A percentile compares a stretch with the other conserved stretches of the same genome.
phyloP scores from a whole-genome alignment of 2,329 filamentous ascomycete genomes.

The Cladophialophora immunda region DNA sequence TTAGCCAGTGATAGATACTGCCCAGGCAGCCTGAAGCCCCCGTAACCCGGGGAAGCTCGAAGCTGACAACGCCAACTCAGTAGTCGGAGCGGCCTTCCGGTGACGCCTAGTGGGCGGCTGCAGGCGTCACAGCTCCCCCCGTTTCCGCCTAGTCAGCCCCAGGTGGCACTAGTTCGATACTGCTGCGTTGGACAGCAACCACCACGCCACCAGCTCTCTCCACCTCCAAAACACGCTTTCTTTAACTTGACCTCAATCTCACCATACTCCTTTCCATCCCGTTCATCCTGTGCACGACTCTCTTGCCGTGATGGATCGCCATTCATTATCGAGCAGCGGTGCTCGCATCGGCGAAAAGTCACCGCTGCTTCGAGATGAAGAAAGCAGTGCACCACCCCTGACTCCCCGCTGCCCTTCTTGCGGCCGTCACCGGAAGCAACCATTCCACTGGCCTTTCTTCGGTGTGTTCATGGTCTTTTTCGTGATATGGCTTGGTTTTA shows the following conservation, averaged over 20 bases:
- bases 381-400: neutral
- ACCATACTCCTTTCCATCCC: neutral
- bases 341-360: neutral
- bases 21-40: neutral
- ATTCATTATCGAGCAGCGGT: neutral
- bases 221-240: neutral
- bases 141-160: neutral
- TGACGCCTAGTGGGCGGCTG: neutral
- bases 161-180: neutral
- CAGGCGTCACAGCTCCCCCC: neutral
- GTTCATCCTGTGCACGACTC: neutral
- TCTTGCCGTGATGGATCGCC: neutral
- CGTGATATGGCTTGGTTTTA: neutral
- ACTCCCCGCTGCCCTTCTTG: neutral
- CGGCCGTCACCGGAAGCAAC: neutral
- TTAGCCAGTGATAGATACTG: neutral
- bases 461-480: neutral
- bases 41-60: neutral
- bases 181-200: neutral
- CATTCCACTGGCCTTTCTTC: neutral
- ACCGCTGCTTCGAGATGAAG: constrained; percentile 8
- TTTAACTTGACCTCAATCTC: neutral
- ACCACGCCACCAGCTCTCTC: neutral
- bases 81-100: neutral
- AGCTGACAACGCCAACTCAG: neutral